phyloP scores from a whole-genome alignment of 768 basidiomycete genomes.

The Mycena rosella region DNA sequence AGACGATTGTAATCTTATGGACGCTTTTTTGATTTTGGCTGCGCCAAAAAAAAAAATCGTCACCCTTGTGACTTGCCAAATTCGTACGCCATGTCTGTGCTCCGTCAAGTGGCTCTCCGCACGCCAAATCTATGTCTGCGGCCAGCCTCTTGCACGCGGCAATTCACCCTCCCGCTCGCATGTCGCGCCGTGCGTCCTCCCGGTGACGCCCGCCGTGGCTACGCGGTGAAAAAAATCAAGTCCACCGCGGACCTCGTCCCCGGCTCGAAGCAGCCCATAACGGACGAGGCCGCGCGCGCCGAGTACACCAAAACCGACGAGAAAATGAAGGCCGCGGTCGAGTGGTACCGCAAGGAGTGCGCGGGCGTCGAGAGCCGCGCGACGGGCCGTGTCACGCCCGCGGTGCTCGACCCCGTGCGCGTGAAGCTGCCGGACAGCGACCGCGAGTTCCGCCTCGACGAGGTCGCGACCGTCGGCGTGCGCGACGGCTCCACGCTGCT shows the following conservation, averaged over 20 bases:
- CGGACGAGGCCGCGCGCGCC: conserved; percentile 62
- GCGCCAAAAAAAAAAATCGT: not conserved
- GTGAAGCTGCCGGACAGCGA: conserved; percentile 62
- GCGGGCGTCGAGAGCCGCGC: conserved; percentile 79
- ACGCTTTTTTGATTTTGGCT: not conserved
- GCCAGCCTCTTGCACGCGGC: conserved; percentile 1
- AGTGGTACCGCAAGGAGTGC: conserved; percentile 84
- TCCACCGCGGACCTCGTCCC: conserved; percentile 75
- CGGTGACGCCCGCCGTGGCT: conserved; percentile 18
- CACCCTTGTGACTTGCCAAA: not conserved
- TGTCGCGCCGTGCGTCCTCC: conserved; percentile 2
- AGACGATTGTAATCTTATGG: conserved; percentile 16
- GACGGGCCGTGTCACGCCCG: conserved; percentile 81
- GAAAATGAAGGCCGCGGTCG: conserved; percentile 74
- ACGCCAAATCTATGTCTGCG: conserved; percentile 21
- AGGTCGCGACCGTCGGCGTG: conserved; percentile 85
- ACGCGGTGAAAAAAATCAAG: conserved; percentile 27
- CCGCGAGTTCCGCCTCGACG: conserved; percentile 64
- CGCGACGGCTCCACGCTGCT: conserved; percentile 80
- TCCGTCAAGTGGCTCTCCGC: conserved; percentile 18
- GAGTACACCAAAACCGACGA: conserved; percentile 75
- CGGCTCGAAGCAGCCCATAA: conserved; percentile 73
- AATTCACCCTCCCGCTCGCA: not conserved
- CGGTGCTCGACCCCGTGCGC: conserved; percentile 75
- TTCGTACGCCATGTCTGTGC: conserved; percentile 1